Base-by-base conservation (phyloP, 2,329 filamentous ascomycete species). In the Hymenoscyphus infarciens region DNA sequence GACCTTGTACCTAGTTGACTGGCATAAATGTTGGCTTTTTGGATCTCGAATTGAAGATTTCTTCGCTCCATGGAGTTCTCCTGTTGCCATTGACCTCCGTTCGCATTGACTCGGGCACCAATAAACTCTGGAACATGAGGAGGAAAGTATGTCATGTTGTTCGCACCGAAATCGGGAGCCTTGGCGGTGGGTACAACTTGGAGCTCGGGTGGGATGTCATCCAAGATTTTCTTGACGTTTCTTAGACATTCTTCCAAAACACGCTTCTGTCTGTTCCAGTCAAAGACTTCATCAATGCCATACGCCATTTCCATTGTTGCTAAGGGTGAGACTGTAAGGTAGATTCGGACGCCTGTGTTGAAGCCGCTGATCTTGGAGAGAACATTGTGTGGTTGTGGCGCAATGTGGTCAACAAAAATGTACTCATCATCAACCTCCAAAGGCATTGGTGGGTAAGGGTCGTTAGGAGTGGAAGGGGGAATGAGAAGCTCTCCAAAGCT, bases 21-120 rank as follows among this genome's bases (percentile, higher is more conserved):
- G 1, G 88, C 86, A 72, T 94, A 92, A 45, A 97, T 90, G 74
- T 96, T 96, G 6, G 91, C 90, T 74, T 96, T 96, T 74, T 96
- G 92, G 33, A 97, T 95, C 76, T 96, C 92, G 68, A 88, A 92
- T 72, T 95, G 91, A 4, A 92, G 74, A 61, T 82, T 79, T 1
- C 84, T 80, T 2, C 84, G 66, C 7, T 72, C 70, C 2, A 59
- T 5, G 16, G 57, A 29, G 19, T 27, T 19, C 39, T 60, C 56
- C 45, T 62, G 29, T 2, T 45, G 56, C 62, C 63, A 69, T 39
- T 65, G 61, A 11, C 22, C 59, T 19, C 55, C 80, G 78, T 75
- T 66, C 16, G 61, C 65, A 45, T 67, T 65, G n/a, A 60, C 39
- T 53, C 69, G 57, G 11, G 62, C 39, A 29, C 74, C 60, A 74